Conservation (phyloP, 768 basidiomycete species). For the Mycena amicta region DNA sequence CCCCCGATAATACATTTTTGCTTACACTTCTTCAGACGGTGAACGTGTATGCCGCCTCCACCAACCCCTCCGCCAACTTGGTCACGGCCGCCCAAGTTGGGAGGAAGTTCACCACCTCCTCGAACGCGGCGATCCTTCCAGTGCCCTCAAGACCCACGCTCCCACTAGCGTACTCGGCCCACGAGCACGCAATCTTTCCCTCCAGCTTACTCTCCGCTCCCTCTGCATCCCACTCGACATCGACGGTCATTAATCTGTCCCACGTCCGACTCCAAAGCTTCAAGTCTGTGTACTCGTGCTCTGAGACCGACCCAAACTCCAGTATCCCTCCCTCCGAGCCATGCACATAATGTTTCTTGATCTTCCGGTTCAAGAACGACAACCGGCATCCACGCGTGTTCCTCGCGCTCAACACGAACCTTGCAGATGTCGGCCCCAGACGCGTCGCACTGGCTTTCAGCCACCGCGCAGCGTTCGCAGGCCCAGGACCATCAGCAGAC, state of each 20-base stretch:
- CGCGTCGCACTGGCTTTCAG: constrained; percentile 45
- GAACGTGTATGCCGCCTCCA: constrained; percentile 43
- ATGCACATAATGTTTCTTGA: constrained; percentile 44
- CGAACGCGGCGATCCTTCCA: constrained; percentile 66
- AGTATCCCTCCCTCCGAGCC: constrained; percentile 39
- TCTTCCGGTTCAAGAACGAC: constrained; percentile 51
- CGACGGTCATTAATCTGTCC: constrained; percentile 54
- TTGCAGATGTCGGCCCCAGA: constrained; percentile 46
- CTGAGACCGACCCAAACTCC: constrained; percentile 32
- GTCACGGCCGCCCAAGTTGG: constrained; percentile 70
- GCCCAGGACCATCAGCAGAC: constrained; percentile 1
- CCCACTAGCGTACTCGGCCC: constrained; percentile 68
- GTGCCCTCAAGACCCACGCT: constrained; percentile 46
- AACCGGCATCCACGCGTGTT: constrained; percentile 69
- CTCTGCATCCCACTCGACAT: constrained; percentile 48
- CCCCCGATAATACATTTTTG: too few relatives aligned
- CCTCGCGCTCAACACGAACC: constrained; percentile 51
- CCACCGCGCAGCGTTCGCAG: constrained; percentile 34
- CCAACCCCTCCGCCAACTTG: constrained; percentile 58
- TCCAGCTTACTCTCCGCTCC: constrained; percentile 18
- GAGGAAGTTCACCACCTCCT: constrained; percentile 64
- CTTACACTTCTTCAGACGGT: neutral
- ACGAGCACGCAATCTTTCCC: constrained; percentile 62
- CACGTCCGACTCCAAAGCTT: constrained; percentile 66
- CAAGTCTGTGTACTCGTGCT: constrained; percentile 40